Evolutionary conservation across 768 basidiomycete genomes (phyloP).

Genomic region (Suillus weaverae): DNA sequence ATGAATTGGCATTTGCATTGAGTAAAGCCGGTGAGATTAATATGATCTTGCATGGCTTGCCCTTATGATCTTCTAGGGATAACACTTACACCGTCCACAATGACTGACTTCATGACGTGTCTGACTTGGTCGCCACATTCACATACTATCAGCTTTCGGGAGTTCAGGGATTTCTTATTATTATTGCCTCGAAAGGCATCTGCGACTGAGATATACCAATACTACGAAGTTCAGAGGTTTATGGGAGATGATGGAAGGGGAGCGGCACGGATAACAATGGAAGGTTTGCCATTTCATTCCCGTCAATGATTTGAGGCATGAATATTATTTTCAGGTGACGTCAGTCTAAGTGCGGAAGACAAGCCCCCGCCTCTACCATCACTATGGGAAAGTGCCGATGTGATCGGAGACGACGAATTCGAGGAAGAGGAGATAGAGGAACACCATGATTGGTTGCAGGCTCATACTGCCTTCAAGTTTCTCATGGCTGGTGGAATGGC

Average conservation of each 20-base stretch:
- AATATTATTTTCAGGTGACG: slow-evolving; percentile 59
- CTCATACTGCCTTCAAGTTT: slow-evolving; percentile 80
- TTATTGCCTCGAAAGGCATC: slow-evolving; percentile 81
- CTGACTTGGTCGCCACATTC: slow-evolving; percentile 73
- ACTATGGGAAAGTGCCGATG: slow-evolving; percentile 17
- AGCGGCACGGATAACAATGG: slow-evolving; percentile 81
- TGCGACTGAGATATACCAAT: slow-evolving; percentile 81
- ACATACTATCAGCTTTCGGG: slow-evolving; percentile 71
- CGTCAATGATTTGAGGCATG: slow-evolving; percentile 17
- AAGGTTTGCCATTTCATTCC: slow-evolving; percentile 54
- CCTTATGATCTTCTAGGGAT: slow-evolving; percentile 54
- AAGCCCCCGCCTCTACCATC: slow-evolving; percentile 44
- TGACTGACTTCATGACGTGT: slow-evolving; percentile 78
- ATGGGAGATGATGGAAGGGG: slow-evolving; percentile 77
- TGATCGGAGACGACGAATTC: slow-evolving; percentile 38
- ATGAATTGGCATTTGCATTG: slow-evolving; percentile 62
- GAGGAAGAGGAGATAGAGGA: slow-evolving; percentile 62
- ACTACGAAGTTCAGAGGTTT: slow-evolving; percentile 69
- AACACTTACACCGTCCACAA: slow-evolving; percentile 61
- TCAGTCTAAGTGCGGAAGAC: slow-evolving; percentile 76
- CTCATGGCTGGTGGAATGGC: slow-evolving; percentile 92
- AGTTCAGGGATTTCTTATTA: slow-evolving; percentile 89
- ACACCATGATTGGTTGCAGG: slow-evolving; percentile 60
- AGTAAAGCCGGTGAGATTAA: slow-evolving; percentile 61
- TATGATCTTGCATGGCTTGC: slow-evolving; percentile 20